Conservation (phyloP, 352 stramenopile genomes). For the Pythium myriotylum region DNA sequence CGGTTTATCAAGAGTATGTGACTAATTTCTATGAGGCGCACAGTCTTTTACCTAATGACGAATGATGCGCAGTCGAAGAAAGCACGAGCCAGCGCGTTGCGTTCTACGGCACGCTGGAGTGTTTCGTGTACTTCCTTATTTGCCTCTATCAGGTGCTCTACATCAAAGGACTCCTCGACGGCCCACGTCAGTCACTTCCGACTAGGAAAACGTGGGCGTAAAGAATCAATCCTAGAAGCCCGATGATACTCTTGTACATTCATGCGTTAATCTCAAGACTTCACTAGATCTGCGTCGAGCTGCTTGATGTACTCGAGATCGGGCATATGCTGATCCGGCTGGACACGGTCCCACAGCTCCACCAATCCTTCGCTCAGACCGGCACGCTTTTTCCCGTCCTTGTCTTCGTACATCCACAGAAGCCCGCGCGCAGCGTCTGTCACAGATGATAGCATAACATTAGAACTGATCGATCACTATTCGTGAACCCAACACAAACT, state of each 20-base stretch:
- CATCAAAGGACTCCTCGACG: conserved; percentile 76
- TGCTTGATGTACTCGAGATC: conserved; percentile 65
- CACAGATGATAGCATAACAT: not conserved
- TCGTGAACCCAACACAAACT: not conserved
- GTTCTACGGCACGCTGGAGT: conserved; percentile 76
- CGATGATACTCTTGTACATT: too few relatives aligned
- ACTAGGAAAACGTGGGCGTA: conserved; percentile 12
- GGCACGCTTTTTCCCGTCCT: conserved; percentile 25
- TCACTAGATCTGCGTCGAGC: conserved; percentile 50
- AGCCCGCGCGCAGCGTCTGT: conserved; percentile 54
- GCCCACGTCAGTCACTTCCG: conserved; percentile 33
- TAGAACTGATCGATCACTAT: not conserved
- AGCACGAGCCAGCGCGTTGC: conserved; percentile 76
- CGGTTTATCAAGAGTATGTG: conserved; percentile 69
- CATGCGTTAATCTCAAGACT: not conserved
- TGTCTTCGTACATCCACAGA: conserved; percentile 73
- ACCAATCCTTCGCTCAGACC: conserved; percentile 51
- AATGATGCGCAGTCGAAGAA: conserved; percentile 55
- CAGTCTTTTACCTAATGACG: conserved; percentile 1
- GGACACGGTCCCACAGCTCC: conserved; percentile 54
- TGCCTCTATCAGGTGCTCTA: conserved; percentile 79
- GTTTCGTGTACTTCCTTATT: conserved; percentile 66
- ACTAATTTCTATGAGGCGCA: not conserved
- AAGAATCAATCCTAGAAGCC: too few relatives aligned
- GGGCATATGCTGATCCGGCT: conserved; percentile 55